Evolutionary conservation across 2,329 filamentous ascomycete genomes (phyloP), one percentile per base, ranked within the genome.

Genomic region (Penicillium hesseltinei): DNA sequence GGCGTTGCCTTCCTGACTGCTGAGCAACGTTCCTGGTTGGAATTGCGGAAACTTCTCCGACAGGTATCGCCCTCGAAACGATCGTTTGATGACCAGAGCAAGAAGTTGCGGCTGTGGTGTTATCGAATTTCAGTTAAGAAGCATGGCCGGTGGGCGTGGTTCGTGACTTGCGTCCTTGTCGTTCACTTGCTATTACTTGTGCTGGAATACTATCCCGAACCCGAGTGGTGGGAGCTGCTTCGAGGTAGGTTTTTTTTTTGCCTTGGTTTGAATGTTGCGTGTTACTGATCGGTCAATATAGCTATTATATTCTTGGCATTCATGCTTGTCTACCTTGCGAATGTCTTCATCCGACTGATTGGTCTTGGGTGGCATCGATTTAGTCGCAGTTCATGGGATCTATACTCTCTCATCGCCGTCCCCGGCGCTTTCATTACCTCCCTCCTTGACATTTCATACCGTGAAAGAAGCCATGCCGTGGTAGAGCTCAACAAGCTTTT

Each of bases 21-120:
- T 0, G 94, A 99, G 68, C 94, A 99, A 73, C 88, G 94, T 66
- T 96, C 93, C 0, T 99, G 94, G 94, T 84, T 99, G 15, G 94
- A 99, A 73, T 77, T 99, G 65, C 85, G 94, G 56, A 99, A 99
- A 75, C 81, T 97, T 25, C 80, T 99, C 39, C 85, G 91, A 51
- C 94, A 97, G 72, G 92, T 99, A 11, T 93, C 92, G 4, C 94
- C 94, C 4, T 97, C 94, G 0, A 97, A 96, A 73, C 88, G 91
- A 62, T 93, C 93, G 2, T 90, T 92, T 51, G 86, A 88, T 52
- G 90, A 90, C 54, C 87, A 87, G 38, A 86, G 87, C 71, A 86
- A 86, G 63, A 86, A 83, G 54, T 94, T 91, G 87, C 92, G 91
- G 75, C 87, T 89, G 71, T 96, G 92, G 92, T 97, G 93, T 71